phyloP scores from a whole-genome alignment of 23 red algal genomes.

The Gracilaria domingensis region DNA sequence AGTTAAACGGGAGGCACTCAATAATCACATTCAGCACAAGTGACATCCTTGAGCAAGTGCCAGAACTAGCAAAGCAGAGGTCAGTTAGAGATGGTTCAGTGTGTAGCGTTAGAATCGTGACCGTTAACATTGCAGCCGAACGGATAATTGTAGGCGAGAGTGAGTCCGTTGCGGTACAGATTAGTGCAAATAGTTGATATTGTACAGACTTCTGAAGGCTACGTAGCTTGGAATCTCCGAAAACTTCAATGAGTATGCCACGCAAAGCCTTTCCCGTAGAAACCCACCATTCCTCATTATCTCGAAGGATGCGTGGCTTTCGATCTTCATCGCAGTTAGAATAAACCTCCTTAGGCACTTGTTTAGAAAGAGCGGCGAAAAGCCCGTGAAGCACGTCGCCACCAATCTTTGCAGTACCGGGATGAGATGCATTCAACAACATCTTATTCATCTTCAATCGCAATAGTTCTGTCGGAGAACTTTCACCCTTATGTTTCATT shows the following conservation, averaged over 20 bases:
- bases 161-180: slow-evolving; percentile 18
- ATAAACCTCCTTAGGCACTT: neutral
- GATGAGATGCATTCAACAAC: neutral
- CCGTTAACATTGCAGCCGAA: slow-evolving; percentile 17
- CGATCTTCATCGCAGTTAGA: neutral
- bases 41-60: neutral
- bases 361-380: neutral
- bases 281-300: slow-evolving; percentile 43
- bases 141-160: neutral
- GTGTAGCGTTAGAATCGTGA: slow-evolving; percentile 31
- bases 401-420: neutral
- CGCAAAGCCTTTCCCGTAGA: neutral
- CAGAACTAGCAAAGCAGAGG: slow-evolving; percentile 4
- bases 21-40: slow-evolving; percentile 34
- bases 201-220: slow-evolving; percentile 27
- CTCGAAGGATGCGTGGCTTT: slow-evolving; percentile 4
- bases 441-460: neutral
- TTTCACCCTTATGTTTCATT: neutral
- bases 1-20: slow-evolving; percentile 33
- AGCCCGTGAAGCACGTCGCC: slow-evolving; percentile 18
- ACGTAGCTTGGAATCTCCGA: slow-evolving; percentile 16
- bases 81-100: slow-evolving; percentile 29
- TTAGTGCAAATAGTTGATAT: slow-evolving; percentile 52
- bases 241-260: neutral
- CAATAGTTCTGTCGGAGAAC: neutral